Evolutionary conservation across 2,329 filamentous ascomycete species (phyloP), one percentile per base, ranked within the genome.

Genomic region (Xylariomycetidae sp.): DNA sequence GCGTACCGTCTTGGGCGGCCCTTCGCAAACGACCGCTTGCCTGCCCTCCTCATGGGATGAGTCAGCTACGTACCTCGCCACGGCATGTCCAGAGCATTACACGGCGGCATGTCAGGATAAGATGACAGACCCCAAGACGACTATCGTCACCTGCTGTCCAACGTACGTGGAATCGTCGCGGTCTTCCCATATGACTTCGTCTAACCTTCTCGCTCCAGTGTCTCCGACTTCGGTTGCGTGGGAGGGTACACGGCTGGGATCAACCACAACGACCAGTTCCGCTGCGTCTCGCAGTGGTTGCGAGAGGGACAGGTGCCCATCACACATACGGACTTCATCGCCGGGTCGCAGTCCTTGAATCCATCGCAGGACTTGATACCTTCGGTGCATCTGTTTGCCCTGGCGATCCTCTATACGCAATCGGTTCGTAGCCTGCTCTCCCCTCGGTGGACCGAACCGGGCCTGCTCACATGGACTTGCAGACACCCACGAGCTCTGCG

Each of bases 81-180:
- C 44, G 2, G 40, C 27, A 10, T 52, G 49, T 22, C 49, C 49
- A 15, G 22, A 38, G 7, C 33, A 40, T 15, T 52, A 52, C 22
- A 50, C 49, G 2, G 34, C 39, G 10, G 49, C 47, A 10, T 52
- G 47, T 25, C 37, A 30, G 3, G 29, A 31, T 4, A n/a, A n/a
- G n/a, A n/a, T n/a, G n/a, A n/a, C 25, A 12, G 22, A 37, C 7
- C 31, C 27, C 4, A 33, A 29, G 8, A 39, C 39, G 5, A n/a
- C n/a, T n/a, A n/a, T n/a, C n/a, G 43, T 50, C 18, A 50, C 48
- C 12, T 52, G 49, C 14, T 52, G 49, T 31, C 49, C 49, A 22
- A 39, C 34, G 37, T 46, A 42, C 12, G 41, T 29, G 22, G n/a
- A 8, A n/a, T 23, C 8, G n/a, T 23, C 8, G n/a, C 8, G 8